These are phyloP conservation scores for Rhizopogon roseolus DNA, from an alignment of 768 basidiomycete genomes.

Conservation along the genomic window DNA sequence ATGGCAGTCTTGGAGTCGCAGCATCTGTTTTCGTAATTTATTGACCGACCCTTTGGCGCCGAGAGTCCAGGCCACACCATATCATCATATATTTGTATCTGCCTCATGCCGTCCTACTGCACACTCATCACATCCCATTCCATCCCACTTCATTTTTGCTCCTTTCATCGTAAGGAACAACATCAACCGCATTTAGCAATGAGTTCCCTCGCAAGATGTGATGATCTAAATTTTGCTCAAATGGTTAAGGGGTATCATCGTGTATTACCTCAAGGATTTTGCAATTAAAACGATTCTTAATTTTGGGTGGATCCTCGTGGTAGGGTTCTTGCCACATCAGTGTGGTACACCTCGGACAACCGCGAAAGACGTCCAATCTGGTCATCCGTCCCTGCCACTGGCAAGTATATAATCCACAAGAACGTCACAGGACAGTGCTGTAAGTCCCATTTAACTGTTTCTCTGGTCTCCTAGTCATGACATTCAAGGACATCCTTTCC, in stretches of 20 bases:
- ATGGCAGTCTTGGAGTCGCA: constrained; percentile 54
- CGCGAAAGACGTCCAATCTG: background rate
- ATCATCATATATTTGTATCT: constrained; percentile 25
- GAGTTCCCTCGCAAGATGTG: constrained; percentile 9
- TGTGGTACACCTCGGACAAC: constrained; percentile 4
- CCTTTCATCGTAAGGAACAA: constrained; percentile 22
- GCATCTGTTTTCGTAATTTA: constrained; percentile 22
- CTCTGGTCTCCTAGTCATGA: background rate
- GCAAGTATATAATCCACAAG: background rate
- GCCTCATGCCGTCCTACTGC: constrained; percentile 23
- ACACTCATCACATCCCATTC: constrained; percentile 14
- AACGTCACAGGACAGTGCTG: background rate
- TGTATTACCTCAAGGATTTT: constrained; percentile 26
- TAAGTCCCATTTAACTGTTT: background rate
- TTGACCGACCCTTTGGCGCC: constrained; percentile 17
- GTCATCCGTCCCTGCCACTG: background rate
- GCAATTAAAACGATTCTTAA: constrained; percentile 1
- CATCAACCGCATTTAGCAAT: background rate
- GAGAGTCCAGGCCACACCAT: constrained; percentile 6
- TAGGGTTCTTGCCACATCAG: constrained; percentile 4
- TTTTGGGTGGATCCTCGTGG: constrained; percentile 8
- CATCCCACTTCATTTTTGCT: constrained; percentile 5
- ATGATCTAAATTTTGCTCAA: constrained; percentile 22
- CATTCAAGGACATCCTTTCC: constrained; percentile 4
- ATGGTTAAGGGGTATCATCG: constrained; percentile 1